Evolutionary conservation across 345 rosid genomes (phyloP).

Genomic region (Bruguiera parviflora): DNA sequence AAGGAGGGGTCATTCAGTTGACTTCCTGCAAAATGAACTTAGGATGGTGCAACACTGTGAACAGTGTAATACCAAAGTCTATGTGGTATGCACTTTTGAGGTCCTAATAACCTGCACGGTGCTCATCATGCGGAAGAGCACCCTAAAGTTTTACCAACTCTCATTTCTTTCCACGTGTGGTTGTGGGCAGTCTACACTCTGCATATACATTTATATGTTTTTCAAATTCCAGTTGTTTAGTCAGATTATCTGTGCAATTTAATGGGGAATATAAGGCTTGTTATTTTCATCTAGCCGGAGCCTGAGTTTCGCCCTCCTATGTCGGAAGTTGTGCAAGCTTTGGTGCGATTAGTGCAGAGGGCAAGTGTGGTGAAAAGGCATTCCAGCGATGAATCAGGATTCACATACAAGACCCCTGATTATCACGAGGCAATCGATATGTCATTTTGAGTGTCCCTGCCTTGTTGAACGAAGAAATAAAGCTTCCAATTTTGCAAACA

Average conservation of each 20-base stretch:
- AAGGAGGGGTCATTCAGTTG: neutral
- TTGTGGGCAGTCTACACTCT: neutral
- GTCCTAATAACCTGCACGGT: too few relatives aligned
- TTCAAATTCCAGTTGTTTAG: neutral
- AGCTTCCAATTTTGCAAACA: constrained; percentile 15
- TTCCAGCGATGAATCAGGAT: constrained; percentile 83
- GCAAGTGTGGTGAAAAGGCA: constrained; percentile 80
- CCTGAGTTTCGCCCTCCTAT: constrained; percentile 99
- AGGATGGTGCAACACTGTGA: neutral
- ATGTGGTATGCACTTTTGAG: too few relatives aligned
- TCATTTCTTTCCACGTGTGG: neutral
- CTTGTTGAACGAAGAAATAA: constrained; percentile 4
- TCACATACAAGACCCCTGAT: constrained; percentile 80
- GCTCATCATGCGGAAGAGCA: too few relatives aligned
- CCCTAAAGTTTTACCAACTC: neutral
- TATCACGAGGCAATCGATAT: constrained; percentile 64
- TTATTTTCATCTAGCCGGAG: constrained; percentile 56
- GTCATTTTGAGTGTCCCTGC: constrained; percentile 35
- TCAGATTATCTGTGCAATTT: neutral
- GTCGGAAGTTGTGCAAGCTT: constrained; percentile 96
- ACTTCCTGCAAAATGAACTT: neutral
- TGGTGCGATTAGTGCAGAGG: constrained; percentile 89
- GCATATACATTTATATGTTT: neutral
- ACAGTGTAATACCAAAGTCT: too few relatives aligned
- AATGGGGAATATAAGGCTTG: neutral